A percentile compares a stretch with the other conserved stretches of the same genome.
These are phyloP conservation scores for Candida vaughaniae DNA, from an alignment of 805 yeast species.

Conservation along the genomic window DNA sequence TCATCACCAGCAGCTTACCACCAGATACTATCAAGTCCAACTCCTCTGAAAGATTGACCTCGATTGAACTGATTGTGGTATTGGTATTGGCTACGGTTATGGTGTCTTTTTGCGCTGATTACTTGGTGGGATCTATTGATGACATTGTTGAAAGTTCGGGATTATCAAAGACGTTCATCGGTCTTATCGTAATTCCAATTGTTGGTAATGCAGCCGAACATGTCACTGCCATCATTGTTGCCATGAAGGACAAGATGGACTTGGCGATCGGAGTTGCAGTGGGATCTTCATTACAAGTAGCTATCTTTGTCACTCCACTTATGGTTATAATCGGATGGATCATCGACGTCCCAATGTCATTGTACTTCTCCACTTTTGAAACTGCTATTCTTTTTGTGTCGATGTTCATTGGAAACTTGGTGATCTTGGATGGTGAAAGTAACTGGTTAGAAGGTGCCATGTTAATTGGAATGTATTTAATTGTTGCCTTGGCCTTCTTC, in stretches of 20 bases:
- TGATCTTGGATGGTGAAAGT: constrained; percentile 89
- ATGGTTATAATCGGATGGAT: constrained; percentile 94
- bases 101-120: constrained; percentile 91
- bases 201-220: constrained; percentile 99
- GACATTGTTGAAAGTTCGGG: constrained; percentile 81
- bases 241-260: constrained; percentile 96
- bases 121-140: constrained; percentile 90
- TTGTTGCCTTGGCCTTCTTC: constrained; percentile 87
- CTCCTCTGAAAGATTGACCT: constrained; percentile 34
- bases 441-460: constrained; percentile 97
- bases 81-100: constrained; percentile 67
- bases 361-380: constrained; percentile 90
- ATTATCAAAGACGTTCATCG: constrained; percentile 90
- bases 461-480: constrained; percentile 81
- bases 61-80: constrained; percentile 52
- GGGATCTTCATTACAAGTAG: constrained; percentile 94
- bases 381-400: constrained; percentile 89
- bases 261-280: constrained; percentile 95
- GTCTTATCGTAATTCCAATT: constrained; percentile 89
- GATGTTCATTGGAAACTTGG: constrained; percentile 81
- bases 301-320: constrained; percentile 92
- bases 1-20: constrained; percentile 30
- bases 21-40: constrained; percentile 2
- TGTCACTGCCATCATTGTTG: constrained; percentile 93
- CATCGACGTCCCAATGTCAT: constrained; percentile 86